Evolutionary conservation across 495 filamentous ascomycete species (phyloP).

Genomic region (Aspergillus olivimuriae): DNA sequence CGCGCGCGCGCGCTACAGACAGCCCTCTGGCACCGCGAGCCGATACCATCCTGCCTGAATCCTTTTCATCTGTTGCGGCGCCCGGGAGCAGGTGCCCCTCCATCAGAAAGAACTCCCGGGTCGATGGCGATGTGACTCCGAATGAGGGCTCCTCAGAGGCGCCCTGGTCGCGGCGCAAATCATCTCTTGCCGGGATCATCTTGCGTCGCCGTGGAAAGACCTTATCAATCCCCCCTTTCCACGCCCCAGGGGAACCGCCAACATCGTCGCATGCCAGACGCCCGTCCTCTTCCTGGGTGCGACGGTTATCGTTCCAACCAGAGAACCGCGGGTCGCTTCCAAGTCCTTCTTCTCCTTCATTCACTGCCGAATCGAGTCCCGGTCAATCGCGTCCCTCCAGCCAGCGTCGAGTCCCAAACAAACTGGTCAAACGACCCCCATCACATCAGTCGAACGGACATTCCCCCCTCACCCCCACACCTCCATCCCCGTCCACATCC

Average conservation of each 20-base stretch:
- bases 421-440: slow-evolving; percentile 77
- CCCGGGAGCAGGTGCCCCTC: slow-evolving; percentile 7
- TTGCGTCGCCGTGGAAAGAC: slow-evolving; percentile 34
- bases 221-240: slow-evolving; percentile 29
- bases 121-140: slow-evolving; percentile 6
- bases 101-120: no score
- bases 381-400: slow-evolving; percentile 45
- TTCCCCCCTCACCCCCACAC: slow-evolving; percentile 19
- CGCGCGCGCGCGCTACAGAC: slow-evolving; percentile 12
- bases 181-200: slow-evolving; percentile 52
- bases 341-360: slow-evolving; percentile 61
- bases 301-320: slow-evolving; percentile 69
- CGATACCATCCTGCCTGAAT: slow-evolving; percentile 20
- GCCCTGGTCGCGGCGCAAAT: slow-evolving; percentile 22
- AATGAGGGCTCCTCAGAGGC: slow-evolving; percentile 8
- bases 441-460: slow-evolving; percentile 49
- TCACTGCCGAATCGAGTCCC: slow-evolving; percentile 63
- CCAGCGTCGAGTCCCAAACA: slow-evolving; percentile 61
- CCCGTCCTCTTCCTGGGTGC: slow-evolving; percentile 66
- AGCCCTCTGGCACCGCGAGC: slow-evolving; percentile 15
- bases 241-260: slow-evolving; percentile 21
- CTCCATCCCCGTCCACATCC: slow-evolving; percentile 46
- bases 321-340: slow-evolving; percentile 62
- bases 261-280: slow-evolving; percentile 38
- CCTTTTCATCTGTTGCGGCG: slow-evolving; percentile 16